phyloP scores from a whole-genome alignment of 768 basidiomycete species.

The Rhodotorula paludigena region DNA sequence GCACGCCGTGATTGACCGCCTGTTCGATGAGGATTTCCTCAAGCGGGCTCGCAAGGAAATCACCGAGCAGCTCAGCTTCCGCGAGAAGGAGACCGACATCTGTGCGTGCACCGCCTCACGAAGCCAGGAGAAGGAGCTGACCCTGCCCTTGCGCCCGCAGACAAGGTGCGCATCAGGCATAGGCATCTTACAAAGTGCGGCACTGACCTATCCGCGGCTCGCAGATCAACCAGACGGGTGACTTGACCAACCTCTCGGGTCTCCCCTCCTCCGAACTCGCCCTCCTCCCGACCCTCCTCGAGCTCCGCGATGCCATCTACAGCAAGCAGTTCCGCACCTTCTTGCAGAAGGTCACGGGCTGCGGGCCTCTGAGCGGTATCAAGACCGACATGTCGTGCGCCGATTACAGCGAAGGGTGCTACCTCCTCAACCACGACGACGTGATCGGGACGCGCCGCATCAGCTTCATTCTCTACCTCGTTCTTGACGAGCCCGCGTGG shows the following conservation, averaged over 20 bases:
- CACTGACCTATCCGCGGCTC: too few species aligned
- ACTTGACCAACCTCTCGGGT: constrained; percentile 86
- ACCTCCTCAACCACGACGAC: constrained; percentile 96
- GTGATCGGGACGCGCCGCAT: constrained; percentile 90
- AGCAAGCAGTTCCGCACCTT: constrained; percentile 74
- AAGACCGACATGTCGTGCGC: constrained; percentile 96
- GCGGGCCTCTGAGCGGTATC: constrained; percentile 79
- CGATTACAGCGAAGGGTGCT: constrained; percentile 82
- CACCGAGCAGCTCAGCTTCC: constrained; percentile 68
- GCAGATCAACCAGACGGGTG: constrained; percentile 94
- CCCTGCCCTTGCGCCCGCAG: neutral
- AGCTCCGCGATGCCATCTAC: constrained; percentile 86
- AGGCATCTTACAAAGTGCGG: too few species aligned
- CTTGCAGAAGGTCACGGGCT: constrained; percentile 79
- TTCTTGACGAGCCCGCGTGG: constrained; percentile 69
- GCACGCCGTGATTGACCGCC: constrained; percentile 69
- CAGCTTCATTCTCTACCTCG: constrained; percentile 96
- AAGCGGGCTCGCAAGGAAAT: constrained; percentile 78
- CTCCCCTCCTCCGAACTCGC: constrained; percentile 70
- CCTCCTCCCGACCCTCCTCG: constrained; percentile 70
- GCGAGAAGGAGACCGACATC: constrained; percentile 95
- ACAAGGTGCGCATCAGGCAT: constrained; percentile 7
- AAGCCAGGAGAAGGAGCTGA: neutral
- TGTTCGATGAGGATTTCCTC: constrained; percentile 79
- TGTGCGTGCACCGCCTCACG: constrained; percentile 65